Evolutionary conservation across 2,329 filamentous ascomycete species (phyloP).

Genomic region (Sporothrix globosa): DNA sequence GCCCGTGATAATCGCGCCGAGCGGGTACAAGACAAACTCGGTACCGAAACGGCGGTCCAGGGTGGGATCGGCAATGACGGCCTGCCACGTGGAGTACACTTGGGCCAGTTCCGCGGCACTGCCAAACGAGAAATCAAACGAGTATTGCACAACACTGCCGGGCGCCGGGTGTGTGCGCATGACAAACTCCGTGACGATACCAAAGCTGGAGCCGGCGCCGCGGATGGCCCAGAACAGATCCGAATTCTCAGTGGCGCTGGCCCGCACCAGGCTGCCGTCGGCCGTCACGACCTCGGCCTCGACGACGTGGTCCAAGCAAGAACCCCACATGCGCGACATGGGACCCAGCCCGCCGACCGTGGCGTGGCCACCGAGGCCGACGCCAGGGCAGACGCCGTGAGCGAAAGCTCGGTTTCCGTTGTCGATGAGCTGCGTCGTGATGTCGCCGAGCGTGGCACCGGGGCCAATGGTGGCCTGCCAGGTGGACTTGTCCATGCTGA

Average conservation of each 20-base stretch:
- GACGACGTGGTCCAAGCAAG: slow-evolving; percentile 58
- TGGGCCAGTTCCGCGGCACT: slow-evolving; percentile 52
- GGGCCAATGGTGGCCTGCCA: slow-evolving; percentile 60
- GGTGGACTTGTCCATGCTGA: slow-evolving; percentile 56
- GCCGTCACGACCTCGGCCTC: slow-evolving; percentile 61
- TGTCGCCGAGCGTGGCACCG: slow-evolving; percentile 56
- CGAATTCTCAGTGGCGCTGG: slow-evolving; percentile 52
- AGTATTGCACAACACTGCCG: slow-evolving; percentile 60
- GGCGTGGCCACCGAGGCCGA: slow-evolving; percentile 62
- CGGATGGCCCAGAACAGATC: slow-evolving; percentile 61
- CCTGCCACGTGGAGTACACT: slow-evolving; percentile 62
- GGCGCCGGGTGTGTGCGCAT: slow-evolving; percentile 61
- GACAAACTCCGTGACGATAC: slow-evolving; percentile 61
- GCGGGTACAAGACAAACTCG: slow-evolving; percentile 58
- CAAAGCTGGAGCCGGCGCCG: slow-evolving; percentile 61
- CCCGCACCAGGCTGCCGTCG: slow-evolving; percentile 55
- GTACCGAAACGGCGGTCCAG: slow-evolving; percentile 63
- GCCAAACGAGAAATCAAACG: slow-evolving; percentile 57
- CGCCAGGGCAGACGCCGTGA: slow-evolving; percentile 62
- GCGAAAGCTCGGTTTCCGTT: slow-evolving; percentile 60
- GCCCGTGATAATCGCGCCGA: slow-evolving; percentile 60
- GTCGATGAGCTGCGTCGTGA: slow-evolving; percentile 55
- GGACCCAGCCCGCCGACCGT: slow-evolving; percentile 60
- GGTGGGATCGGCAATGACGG: slow-evolving; percentile 55
- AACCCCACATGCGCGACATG: slow-evolving; percentile 63